Percentiles rank a stretch among this genome's conserved stretches.
Conservation (phyloP, 179 eudicot species). For the Corrigiola litoralis region DNA sequence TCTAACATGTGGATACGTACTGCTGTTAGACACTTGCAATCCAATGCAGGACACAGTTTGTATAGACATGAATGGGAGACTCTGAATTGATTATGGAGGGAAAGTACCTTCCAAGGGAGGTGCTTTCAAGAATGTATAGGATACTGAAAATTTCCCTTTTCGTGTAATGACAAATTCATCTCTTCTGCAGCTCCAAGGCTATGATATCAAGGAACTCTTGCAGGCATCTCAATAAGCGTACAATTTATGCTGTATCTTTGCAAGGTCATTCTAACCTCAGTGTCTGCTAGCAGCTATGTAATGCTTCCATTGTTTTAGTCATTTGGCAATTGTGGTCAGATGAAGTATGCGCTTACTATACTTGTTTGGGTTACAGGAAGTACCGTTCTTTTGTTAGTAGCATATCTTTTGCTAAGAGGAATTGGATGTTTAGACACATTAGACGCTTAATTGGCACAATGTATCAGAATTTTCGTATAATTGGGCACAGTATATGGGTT, state of each 20-base stretch:
- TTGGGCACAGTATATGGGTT: no score
- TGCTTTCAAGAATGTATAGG: background rate
- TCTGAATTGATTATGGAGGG: background rate
- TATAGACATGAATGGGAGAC: background rate
- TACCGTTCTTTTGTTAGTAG: no score
- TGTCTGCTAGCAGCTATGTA: background rate
- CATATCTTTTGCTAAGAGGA: no score
- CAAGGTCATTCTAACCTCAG: no score
- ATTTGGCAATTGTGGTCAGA: background rate
- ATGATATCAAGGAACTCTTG: constrained; percentile 76
- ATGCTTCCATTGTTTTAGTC: background rate
- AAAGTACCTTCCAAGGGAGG: background rate
- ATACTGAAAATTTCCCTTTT: background rate
- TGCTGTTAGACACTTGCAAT: no score
- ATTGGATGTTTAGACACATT: no score
- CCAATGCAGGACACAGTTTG: no score
- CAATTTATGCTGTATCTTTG: background rate
- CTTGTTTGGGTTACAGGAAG: background rate
- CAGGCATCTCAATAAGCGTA: constrained; percentile 40
- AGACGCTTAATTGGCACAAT: no score
- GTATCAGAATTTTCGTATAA: no score
- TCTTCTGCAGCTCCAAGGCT: constrained; percentile 72
- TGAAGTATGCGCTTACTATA: background rate
- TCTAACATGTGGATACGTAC: no score
- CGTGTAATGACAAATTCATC: background rate